Evolutionary conservation across 129 eudicot species (phyloP), one percentile per base, ranked within the genome.

Genomic region (Erigeron canadensis): DNA sequence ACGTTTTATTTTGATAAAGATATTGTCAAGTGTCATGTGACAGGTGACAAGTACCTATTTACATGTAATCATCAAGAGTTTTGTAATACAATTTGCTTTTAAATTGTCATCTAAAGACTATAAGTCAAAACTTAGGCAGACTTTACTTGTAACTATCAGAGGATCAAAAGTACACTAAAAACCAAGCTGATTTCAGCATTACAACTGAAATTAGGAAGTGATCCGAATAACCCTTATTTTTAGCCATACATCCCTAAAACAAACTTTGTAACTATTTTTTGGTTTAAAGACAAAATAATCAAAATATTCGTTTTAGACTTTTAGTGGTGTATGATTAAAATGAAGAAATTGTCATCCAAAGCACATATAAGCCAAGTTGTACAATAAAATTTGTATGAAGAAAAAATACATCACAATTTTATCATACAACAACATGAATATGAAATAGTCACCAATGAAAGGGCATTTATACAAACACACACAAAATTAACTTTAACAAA

Each of bases 391-490:
- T 48, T 48, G 34, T 28, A 28, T 48, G 2, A 44, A 71, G 23
- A 38, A 74, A 10, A 51, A 51, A 44, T 70, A 53, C 51, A 63
- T 41, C 66, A 43, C 17, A 78, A 54, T 65, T 58, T 69, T 69
- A 60, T 63, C 56, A 70, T 77, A 65, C 69, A 62, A 53, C 71
- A 62, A 48, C 65, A 41, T 16, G 38, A 67, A 76, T 22, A 65
- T 47, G 11, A 77, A 71, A n/a, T 11, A 70, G 66, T 54, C 67
- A 54, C 77, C 77, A 44, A 53, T 63, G 42, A 3, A 63, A 77
- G 28, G 28, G 66, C 67, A 65, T 45, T 71, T 61, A 60, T 48
- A 69, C 71, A 70, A 69, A 59, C 53, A 59, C 37, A 63, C 45
- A 67, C 22, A 44, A 50, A 58, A 67, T 50, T 59, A 61, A 63